These are phyloP conservation scores for Neonectria punicea DNA, from an alignment of 2,329 filamentous ascomycete genomes.

Conservation along the genomic window DNA sequence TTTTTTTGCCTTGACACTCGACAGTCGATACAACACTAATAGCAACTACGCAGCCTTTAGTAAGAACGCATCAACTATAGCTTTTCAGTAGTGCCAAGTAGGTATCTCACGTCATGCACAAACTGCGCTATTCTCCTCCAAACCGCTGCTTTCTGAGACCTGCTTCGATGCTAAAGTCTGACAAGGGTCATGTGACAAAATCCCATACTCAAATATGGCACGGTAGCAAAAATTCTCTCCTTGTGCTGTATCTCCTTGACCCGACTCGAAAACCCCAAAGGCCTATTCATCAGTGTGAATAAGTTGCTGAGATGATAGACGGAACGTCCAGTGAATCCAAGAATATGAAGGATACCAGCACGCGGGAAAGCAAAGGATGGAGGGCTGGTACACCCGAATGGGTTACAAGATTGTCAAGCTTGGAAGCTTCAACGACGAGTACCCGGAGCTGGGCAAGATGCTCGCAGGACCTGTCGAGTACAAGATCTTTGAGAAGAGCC, in stretches of 20 bases:
- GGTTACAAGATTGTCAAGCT: constrained; percentile 43
- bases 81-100: too few relatives aligned
- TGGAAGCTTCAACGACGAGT: constrained; percentile 42
- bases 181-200: too few relatives aligned
- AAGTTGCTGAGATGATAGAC: neutral
- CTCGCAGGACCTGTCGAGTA: constrained; percentile 44
- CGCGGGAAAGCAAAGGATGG: constrained; percentile 40
- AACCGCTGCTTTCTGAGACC: too few relatives aligned
- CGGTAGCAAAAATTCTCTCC: neutral
- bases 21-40: neutral
- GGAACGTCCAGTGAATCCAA: neutral
- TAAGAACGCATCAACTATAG: neutral
- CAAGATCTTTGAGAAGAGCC: constrained; percentile 43
- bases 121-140: too few relatives aligned
- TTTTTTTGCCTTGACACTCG: too few relatives aligned
- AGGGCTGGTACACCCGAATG: constrained; percentile 44
- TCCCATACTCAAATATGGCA: neutral
- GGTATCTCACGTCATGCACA: too few relatives aligned
- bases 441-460: constrained; percentile 40
- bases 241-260: neutral
- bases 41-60: neutral
- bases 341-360: constrained; percentile 22
- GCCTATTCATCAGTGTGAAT: too few relatives aligned
- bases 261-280: too few relatives aligned
- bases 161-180: too few relatives aligned